Evolutionary conservation across 2,329 filamentous ascomycete genomes (phyloP), one percentile per base, ranked within the genome.

Genomic region (Teratosphaeria destructans): DNA sequence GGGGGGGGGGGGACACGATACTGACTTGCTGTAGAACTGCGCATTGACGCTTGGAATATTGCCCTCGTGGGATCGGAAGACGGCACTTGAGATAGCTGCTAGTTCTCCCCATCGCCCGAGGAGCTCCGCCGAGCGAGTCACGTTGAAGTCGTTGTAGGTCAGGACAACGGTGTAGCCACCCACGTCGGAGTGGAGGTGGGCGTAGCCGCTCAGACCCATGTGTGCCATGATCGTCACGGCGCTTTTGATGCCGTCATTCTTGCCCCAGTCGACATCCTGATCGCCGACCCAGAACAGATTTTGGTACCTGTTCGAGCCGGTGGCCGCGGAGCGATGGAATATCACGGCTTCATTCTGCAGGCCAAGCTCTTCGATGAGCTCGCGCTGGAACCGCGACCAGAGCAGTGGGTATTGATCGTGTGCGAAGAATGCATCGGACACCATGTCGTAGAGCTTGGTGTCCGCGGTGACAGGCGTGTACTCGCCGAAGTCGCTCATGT

Each of bases 231-330:
- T 66, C 1, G 70, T 73, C 27, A 74, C 64, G 27, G 68, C 68
- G 19, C 70, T 69, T 55, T 73, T 72, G 58, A 74, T 70, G 7
- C 72, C 72, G 52, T 75, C 73, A 37, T 73, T 70, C 27, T 68
- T 59, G 3, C 69, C 68, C 68, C 69, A 71, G 53, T 70, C 65
- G 19, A 71, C 70, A 53, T 73, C 67, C 55, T 75, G 71, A 53
- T 75, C 73, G 43, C 73, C 72, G 3, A 69, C 71, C 72, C 73
- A 75, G 68, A 74, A 75, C 7, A 75, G 64, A 57, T 74, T 74
- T 64, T 70, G 72, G 62, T 73, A 64, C 12, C 66, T 65, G 56
- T 71, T 70, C 0, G 71, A 65, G 1, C 64, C 67, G 55, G 72
- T 68, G 7, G 71, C 66, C 0, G 71, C 70, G 2, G 71, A 73